phyloP scores from a whole-genome alignment of 805 yeast species.

The Lipomyces starkeyi region DNA sequence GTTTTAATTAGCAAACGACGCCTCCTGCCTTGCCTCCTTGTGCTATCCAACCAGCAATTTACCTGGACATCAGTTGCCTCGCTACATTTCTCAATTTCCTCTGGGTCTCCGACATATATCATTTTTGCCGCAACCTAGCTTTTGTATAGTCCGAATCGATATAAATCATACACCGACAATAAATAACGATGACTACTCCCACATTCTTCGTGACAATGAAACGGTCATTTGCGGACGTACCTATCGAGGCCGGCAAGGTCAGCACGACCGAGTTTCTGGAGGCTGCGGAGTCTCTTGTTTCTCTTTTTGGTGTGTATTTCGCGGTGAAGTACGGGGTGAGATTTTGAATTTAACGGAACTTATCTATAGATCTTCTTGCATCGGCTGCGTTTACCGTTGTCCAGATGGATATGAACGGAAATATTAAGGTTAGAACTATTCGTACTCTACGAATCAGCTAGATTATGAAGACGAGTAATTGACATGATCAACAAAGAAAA shows the following conservation, averaged over 20 bases:
- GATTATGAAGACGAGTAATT: background rate
- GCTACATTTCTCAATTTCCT: no score
- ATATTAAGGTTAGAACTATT: conserved; percentile 54
- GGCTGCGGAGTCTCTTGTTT: conserved; percentile 83
- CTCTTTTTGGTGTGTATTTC: conserved; percentile 65
- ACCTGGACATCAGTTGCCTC: no score
- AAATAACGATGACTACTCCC: conserved; percentile 3
- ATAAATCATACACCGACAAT: background rate
- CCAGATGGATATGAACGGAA: conserved; percentile 87
- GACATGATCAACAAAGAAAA: conserved; percentile 50
- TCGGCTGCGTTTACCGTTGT: conserved; percentile 85
- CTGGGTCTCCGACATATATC: no score
- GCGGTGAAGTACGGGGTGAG: no score
- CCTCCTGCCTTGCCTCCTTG: background rate
- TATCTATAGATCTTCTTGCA: conserved; percentile 65
- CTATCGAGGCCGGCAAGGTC: conserved; percentile 63
- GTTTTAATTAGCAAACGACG: background rate
- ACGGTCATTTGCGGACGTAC: conserved; percentile 75
- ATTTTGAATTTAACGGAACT: no score
- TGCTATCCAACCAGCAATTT: background rate
- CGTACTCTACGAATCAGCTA: background rate
- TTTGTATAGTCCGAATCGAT: background rate
- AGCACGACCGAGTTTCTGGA: conserved; percentile 77
- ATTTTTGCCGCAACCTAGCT: no score
- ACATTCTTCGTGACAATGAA: conserved; percentile 77